phyloP scores from a whole-genome alignment of 208 protist genomes.

The Trypanosoma platydactyli region DNA sequence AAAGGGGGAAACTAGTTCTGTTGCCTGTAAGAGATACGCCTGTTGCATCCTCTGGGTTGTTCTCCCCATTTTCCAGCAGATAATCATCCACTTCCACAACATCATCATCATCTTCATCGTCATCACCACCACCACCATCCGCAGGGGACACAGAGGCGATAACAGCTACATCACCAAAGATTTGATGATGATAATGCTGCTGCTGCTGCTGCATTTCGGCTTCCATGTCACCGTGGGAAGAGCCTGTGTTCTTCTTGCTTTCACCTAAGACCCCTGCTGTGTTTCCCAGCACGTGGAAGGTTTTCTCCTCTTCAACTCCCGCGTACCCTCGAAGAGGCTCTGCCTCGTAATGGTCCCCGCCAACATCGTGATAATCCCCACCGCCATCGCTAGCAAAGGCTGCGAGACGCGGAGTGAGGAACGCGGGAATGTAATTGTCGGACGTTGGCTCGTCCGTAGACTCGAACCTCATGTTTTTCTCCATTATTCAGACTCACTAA shows the following conservation, averaged over 20 bases:
- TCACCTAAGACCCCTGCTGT: slow-evolving; percentile 7
- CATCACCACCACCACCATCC: slow-evolving; percentile 19
- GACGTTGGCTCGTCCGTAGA: slow-evolving; percentile 1
- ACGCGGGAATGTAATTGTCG: slow-evolving; percentile 35
- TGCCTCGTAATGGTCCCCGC: too few relatives aligned
- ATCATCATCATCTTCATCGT: slow-evolving; percentile 18
- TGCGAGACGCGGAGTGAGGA: slow-evolving; percentile 52
- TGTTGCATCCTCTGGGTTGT: neutral
- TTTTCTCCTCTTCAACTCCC: neutral
- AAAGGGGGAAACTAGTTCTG: slow-evolving; percentile 37
- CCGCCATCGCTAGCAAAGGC: slow-evolving; percentile 24
- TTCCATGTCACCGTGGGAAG: neutral
- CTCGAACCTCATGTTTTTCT: neutral
- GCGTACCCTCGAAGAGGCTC: neutral
- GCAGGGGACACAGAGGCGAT: neutral
- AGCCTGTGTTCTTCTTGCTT: neutral
- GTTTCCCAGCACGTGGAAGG: neutral
- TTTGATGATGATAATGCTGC: neutral
- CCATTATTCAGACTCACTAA: too few relatives aligned
- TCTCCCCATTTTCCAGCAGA: slow-evolving; percentile 4
- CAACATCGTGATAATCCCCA: too few relatives aligned
- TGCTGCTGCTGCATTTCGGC: neutral
- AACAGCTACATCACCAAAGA: neutral
- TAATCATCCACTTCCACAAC: slow-evolving; percentile 12
- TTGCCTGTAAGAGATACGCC: neutral